Conservation (phyloP, 495 filamentous ascomycete species). For the Daldinia grandis region DNA sequence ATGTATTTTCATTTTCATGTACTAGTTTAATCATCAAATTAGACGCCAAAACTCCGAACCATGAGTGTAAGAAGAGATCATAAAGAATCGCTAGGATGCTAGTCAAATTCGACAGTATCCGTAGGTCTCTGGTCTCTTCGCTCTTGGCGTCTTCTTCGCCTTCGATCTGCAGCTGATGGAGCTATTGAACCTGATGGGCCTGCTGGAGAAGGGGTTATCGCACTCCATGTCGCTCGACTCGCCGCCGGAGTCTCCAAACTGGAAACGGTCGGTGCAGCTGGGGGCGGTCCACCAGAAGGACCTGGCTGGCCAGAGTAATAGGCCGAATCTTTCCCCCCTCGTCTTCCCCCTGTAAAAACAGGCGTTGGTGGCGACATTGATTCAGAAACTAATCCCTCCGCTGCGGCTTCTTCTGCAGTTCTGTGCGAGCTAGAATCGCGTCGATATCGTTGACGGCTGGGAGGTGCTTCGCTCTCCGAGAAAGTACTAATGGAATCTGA, state of each 20-base stretch:
- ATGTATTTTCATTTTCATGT: conserved; percentile 31
- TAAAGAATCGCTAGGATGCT: conserved; percentile 14
- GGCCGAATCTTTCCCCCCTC: conserved; percentile 60
- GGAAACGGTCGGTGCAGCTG: conserved; percentile 51
- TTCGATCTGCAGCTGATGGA: conserved; percentile 52
- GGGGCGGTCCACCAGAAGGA: conserved; percentile 47
- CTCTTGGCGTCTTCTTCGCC: conserved; percentile 58
- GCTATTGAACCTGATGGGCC: conserved; percentile 35
- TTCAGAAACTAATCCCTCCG: conserved; percentile 49
- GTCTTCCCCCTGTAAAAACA: conserved; percentile 52
- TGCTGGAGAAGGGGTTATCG: conserved; percentile 47
- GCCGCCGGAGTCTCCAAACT: conserved; percentile 52
- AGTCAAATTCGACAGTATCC: conserved; percentile 55
- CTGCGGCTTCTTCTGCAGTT: conserved; percentile 50
- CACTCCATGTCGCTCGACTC: conserved; percentile 54
- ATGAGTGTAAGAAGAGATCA: conserved; percentile 28
- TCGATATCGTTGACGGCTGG: conserved; percentile 52
- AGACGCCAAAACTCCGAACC: conserved; percentile 46
- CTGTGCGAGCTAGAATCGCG: conserved; percentile 53
- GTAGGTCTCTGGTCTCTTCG: conserved; percentile 51
- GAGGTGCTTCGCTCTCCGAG: conserved; percentile 55
- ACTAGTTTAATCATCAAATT: conserved; percentile 28
- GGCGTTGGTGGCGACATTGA: conserved; percentile 58
- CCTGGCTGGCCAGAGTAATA: conserved; percentile 62
- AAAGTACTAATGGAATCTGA: conserved; percentile 59